A percentile compares a stretch with the other conserved stretches of the same genome.
Evolutionary conservation across 2,329 filamentous ascomycete species (phyloP).

Genomic region (Coleophoma cylindrospora): DNA sequence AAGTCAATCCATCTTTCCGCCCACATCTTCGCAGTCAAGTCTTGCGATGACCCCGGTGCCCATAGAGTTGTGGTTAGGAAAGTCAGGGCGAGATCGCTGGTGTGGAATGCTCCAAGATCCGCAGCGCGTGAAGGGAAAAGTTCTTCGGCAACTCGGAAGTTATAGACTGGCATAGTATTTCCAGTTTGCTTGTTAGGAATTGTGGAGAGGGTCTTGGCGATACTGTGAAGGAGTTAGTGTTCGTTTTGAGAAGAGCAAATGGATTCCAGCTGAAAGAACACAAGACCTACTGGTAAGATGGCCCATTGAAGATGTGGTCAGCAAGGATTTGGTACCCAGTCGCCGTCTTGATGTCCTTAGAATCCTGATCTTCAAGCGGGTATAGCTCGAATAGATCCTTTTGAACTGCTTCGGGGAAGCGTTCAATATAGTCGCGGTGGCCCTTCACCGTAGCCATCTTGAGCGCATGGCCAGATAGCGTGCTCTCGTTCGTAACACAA

Average conservation of each 20-base stretch:
- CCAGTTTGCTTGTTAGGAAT: background rate
- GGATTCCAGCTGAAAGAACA: background rate
- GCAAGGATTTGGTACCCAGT: background rate
- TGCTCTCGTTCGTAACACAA: background rate
- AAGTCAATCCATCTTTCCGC: background rate
- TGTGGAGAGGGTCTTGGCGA: background rate
- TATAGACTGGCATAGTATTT: background rate
- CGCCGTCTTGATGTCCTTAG: background rate
- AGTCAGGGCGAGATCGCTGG: background rate
- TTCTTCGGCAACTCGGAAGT: background rate
- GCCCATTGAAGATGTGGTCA: background rate
- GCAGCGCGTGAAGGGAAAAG: background rate
- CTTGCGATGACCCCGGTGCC: background rate
- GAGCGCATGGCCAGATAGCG: background rate
- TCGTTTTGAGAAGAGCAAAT: background rate
- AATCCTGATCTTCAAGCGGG: background rate
- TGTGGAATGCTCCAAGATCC: background rate
- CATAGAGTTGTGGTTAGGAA: background rate
- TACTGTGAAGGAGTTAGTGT: background rate
- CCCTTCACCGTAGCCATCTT: background rate
- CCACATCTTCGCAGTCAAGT: background rate
- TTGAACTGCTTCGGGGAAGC: background rate
- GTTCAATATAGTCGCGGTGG: background rate
- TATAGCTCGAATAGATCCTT: background rate
- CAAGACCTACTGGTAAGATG: background rate